Percentiles rank a stretch among this genome's conserved stretches.
Evolutionary conservation across 495 filamentous ascomycete genomes (phyloP).

Genomic region (Daldinia concentrica): DNA sequence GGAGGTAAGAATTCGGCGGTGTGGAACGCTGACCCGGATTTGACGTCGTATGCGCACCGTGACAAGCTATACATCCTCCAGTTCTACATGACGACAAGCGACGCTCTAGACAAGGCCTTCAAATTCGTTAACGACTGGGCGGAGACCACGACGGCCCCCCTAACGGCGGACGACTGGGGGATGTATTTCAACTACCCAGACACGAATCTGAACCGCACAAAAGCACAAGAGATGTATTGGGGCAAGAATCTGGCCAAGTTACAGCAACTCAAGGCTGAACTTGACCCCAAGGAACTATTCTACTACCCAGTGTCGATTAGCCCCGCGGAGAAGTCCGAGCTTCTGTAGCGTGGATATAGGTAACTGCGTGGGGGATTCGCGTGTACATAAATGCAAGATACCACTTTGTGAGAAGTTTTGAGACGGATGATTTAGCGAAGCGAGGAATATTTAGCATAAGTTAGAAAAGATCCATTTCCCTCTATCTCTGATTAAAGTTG

Average conservation of each 20-base stretch:
- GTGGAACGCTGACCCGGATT: slow-evolving; percentile 43
- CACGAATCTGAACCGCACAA: slow-evolving; percentile 49
- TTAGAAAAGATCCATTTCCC: no score
- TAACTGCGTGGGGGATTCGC: slow-evolving; percentile 2
- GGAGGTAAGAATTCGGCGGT: slow-evolving; percentile 56
- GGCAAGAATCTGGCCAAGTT: slow-evolving; percentile 61
- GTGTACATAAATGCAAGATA: slow-evolving; percentile 31
- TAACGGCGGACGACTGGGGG: slow-evolving; percentile 49
- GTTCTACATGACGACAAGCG: slow-evolving; percentile 50
- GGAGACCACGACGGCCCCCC: slow-evolving; percentile 44
- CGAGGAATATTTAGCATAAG: background rate
- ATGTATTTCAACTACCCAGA: slow-evolving; percentile 62
- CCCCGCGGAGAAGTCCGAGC: slow-evolving; percentile 40
- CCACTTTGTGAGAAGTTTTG: slow-evolving; percentile 7
- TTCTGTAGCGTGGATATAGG: slow-evolving; percentile 11
- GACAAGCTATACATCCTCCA: slow-evolving; percentile 56
- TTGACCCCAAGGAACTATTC: slow-evolving; percentile 69
- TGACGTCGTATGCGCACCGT: slow-evolving; percentile 53
- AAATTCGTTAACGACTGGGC: slow-evolving; percentile 54
- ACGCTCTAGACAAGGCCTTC: slow-evolving; percentile 48
- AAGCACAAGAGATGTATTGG: slow-evolving; percentile 60
- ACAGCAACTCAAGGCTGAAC: slow-evolving; percentile 60
- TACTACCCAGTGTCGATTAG: slow-evolving; percentile 68
- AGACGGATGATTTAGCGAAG: background rate
- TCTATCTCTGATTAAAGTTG: no score